Conservation (phyloP, 208 protist species). For the Leishmania aethiopica region DNA sequence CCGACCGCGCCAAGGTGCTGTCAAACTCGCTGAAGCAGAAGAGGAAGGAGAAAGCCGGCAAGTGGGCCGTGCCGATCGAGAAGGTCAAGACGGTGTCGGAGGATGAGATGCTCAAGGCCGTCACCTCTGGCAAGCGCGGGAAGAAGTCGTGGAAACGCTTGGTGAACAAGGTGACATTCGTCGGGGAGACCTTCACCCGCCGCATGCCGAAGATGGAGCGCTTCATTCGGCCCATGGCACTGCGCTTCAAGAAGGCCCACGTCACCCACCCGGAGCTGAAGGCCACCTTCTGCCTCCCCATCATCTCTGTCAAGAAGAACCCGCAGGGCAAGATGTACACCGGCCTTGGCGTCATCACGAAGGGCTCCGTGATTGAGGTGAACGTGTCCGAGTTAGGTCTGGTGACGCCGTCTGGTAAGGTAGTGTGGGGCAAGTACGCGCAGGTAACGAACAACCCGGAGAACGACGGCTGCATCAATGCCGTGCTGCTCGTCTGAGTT, state of each 20-base stretch:
- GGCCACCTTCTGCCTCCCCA: slow-evolving; percentile 99
- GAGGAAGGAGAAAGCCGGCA: slow-evolving; percentile 99
- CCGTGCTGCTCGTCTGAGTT: slow-evolving; percentile 98
- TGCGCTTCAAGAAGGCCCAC: slow-evolving; percentile 99
- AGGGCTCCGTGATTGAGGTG: slow-evolving; percentile 99
- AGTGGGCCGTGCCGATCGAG: slow-evolving; percentile 99
- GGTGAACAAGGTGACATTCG: slow-evolving; percentile 99
- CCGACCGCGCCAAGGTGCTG: slow-evolving; percentile 98
- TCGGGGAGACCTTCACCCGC: slow-evolving; percentile 99
- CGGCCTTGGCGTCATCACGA: slow-evolving; percentile 99
- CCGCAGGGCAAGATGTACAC: slow-evolving; percentile 99
- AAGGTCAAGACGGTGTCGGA: slow-evolving; percentile 98
- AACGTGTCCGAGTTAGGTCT: slow-evolving; percentile 99
- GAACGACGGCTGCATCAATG: slow-evolving; percentile 99
- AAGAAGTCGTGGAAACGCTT: slow-evolving; percentile 99
- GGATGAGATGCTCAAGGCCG: slow-evolving; percentile 99
- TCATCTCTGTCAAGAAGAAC: slow-evolving; percentile 99
- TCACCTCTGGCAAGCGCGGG: slow-evolving; percentile 94
- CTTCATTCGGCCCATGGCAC: slow-evolving; percentile 99
- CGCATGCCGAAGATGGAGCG: slow-evolving; percentile 99
- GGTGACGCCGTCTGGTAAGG: slow-evolving; percentile 99
- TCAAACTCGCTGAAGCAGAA: slow-evolving; percentile 99
- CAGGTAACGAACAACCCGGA: slow-evolving; percentile 99
- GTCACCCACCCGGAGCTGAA: slow-evolving; percentile 99
- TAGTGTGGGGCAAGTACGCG: slow-evolving; percentile 99